A percentile compares a stretch with the other conserved stretches of the same genome.
Evolutionary conservation across 78 protist genomes (phyloP).

Genomic region (Polysphondylium violaceum): DNA sequence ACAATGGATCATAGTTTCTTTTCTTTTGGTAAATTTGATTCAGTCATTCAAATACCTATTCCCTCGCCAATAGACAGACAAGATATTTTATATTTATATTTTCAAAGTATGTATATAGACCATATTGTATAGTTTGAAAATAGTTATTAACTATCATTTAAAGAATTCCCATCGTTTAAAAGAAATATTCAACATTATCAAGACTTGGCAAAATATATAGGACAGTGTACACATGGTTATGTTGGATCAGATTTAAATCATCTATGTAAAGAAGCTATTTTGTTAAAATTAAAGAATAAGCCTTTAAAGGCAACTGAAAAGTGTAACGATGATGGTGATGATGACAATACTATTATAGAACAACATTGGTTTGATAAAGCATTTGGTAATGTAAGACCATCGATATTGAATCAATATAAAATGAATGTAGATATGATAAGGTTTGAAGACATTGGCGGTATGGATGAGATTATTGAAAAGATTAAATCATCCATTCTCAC

Average conservation of each 20-base stretch:
- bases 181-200: constrained; percentile 36
- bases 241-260: constrained; percentile 99
- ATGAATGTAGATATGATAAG: constrained; percentile 96
- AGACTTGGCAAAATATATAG: constrained; percentile 88
- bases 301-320: constrained; percentile 96
- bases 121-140: neutral
- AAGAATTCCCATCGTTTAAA: constrained; percentile 21
- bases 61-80: constrained; percentile 43
- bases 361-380: constrained; percentile 93
- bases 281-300: constrained; percentile 98
- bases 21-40: constrained; percentile 56
- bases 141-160: neutral
- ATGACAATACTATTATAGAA: constrained; percentile 95
- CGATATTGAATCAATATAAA: constrained; percentile 98
- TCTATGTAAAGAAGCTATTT: constrained; percentile 99
- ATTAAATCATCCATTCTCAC: constrained; percentile 92
- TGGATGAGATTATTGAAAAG: constrained; percentile 94
- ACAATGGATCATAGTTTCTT: constrained; percentile 31
- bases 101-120: constrained; percentile 12
- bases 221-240: constrained; percentile 99
- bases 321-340: constrained; percentile 97
- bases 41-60: constrained; percentile 36
- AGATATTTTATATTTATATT: constrained; percentile 18
- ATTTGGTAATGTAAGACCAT: constrained; percentile 96
- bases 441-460: constrained; percentile 99